Conservation (phyloP, 768 basidiomycete genomes). For the Collybiopsis confluens region DNA sequence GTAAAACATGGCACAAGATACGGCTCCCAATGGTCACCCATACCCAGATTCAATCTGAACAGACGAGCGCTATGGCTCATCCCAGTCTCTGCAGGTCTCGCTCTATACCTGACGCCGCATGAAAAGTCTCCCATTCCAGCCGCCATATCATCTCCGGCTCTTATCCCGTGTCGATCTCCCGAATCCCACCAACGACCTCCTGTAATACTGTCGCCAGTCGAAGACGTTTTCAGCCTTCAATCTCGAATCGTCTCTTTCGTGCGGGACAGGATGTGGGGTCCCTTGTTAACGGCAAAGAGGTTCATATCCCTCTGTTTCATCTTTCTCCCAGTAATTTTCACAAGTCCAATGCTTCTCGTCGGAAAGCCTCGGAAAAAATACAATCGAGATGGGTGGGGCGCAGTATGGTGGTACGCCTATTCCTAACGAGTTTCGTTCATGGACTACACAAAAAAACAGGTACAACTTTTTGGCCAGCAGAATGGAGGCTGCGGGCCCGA, state of each 20-base stretch:
- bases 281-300: slow-evolving; percentile 73
- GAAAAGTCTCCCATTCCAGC: slow-evolving; percentile 38
- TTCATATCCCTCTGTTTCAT: slow-evolving; percentile 80
- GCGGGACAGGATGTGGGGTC: slow-evolving; percentile 70
- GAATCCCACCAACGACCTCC: slow-evolving; percentile 16
- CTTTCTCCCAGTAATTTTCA: slow-evolving; percentile 84
- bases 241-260: slow-evolving; percentile 44
- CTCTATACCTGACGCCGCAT: slow-evolving; percentile 43
- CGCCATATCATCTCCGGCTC: slow-evolving; percentile 45
- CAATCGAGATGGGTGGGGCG: slow-evolving; percentile 84
- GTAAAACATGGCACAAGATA: slow-evolving; percentile 10
- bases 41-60: slow-evolving; percentile 22
- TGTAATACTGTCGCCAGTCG: slow-evolving; percentile 65
- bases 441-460: too few relatives aligned
- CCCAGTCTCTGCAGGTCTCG: slow-evolving; percentile 53
- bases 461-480: slow-evolving; percentile 64
- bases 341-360: slow-evolving; percentile 78
- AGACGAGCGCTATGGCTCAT: slow-evolving; percentile 45
- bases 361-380: slow-evolving; percentile 50
- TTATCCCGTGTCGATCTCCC: slow-evolving; percentile 36
- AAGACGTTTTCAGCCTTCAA: slow-evolving; percentile 46
- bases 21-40: slow-evolving; percentile 27
- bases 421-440: too few relatives aligned
- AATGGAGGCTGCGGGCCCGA: slow-evolving; percentile 95
- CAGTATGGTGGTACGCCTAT: slow-evolving; percentile 88